Percentiles rank a stretch among this genome's conserved stretches.
These are phyloP conservation scores for peach (Prunus persica) DNA, from an alignment of 306 rosid genomes.

Conservation along the genomic window Prunus_persica_NCBIv2 NC_034009.1:37862001-37862500, in stretches of 20 bases:
- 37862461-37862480: constrained; percentile 15
- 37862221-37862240: neutral
- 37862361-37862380: constrained; percentile 31
- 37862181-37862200: too few relatives aligned
- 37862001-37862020: too few relatives aligned
- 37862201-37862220: neutral
- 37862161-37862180: too few relatives aligned
- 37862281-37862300: constrained; percentile 91
- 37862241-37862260: constrained; percentile 85
- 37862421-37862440: constrained; percentile 5
- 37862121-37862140: too few relatives aligned
- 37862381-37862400: constrained; percentile 53
- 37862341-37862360: constrained; percentile 15
- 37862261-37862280: constrained; percentile 68
- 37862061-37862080: too few relatives aligned
- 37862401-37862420: constrained; percentile 31
- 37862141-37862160: too few relatives aligned
- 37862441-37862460: constrained; percentile 4
- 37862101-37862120: too few relatives aligned
- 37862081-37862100: rapidly evolving
- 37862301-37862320: constrained; percentile 94
- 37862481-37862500: constrained; percentile 7
- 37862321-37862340: constrained; percentile 24
- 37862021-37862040: too few relatives aligned
- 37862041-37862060: too few relatives aligned